Evolutionary conservation across 2,329 filamentous ascomycete genomes (phyloP), one percentile per base, ranked within the genome.

Genomic region (Neocucurbitaria cava): DNA sequence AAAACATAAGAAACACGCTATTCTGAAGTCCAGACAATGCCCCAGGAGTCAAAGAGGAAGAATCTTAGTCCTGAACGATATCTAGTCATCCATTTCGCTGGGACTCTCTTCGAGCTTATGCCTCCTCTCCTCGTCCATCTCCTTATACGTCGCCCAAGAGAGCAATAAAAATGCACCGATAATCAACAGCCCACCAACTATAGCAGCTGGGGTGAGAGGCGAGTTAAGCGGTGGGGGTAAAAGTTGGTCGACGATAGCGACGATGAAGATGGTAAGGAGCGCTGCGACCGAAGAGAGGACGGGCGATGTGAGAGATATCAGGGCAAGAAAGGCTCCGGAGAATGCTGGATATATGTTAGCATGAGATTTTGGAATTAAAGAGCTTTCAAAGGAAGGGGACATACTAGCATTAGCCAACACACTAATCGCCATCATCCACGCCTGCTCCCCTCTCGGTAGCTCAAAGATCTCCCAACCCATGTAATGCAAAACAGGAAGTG

Each of bases 261-360:
- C 95, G 56, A 98, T 86, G 82, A 99, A 98, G 63, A 99, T 99
- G 20, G 95, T 99, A 42, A 99, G 82, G 6, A 99, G 85, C 2
- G 94, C 92, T 0, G 95, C 95, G 10, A 99, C 95, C 17, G 90
- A 96, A 53, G 89, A 94, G 4, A 99, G 82, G 2, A 99, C 95
- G 0, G 95, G 95, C 17, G 89, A 94, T 0, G 95, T 99, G 24
- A 99, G 83, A 15, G 89, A 92, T 70, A 99, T 98, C 48, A 99
- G 84, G 30, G 96, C 90, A 7, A 98, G 83, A 81, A 98, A 98
- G 18, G 89, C 91, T 21, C 95, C 95, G 10, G 92, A 95, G 73
- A 99, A 99, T 0, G 87, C 83, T 82, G 35, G 11, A 21, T 7
- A 18, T 18, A 24, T 3, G 54, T 69, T 52, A 65, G 58, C 24